Conservation (phyloP, 169 alveolate genomes). For the Plasmodium blacklocki region DNA sequence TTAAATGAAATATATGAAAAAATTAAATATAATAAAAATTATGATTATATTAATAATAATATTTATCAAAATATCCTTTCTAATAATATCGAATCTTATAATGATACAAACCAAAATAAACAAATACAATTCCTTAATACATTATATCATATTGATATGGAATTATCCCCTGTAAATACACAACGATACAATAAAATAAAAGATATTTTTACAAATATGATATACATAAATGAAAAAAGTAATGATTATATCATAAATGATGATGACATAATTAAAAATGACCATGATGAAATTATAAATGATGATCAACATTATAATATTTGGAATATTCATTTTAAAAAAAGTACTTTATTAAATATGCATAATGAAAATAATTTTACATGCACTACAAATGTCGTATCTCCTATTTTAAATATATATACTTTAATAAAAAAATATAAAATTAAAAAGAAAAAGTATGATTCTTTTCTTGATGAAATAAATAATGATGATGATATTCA, state of each 20-base stretch:
- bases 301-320: slow-evolving; percentile 21
- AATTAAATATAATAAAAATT: background rate
- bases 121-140: background rate
- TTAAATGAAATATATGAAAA: background rate
- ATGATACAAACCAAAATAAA: background rate
- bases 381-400: background rate
- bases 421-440: slow-evolving; percentile 46
- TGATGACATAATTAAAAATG: background rate
- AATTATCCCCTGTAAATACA: background rate
- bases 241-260: slow-evolving; percentile 2
- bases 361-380: background rate
- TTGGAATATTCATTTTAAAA: slow-evolving; percentile 26
- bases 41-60: background rate
- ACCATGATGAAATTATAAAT: background rate
- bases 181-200: background rate
- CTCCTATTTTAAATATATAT: slow-evolving; percentile 51
- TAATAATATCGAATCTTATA: background rate
- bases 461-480: slow-evolving; percentile 1
- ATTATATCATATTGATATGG: background rate
- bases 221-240: slow-evolving; percentile 1
- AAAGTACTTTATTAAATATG: background rate
- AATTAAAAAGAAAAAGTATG: slow-evolving; percentile 21
- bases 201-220: background rate
- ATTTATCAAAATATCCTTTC: background rate
- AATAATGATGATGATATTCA: background rate